Percentiles rank a stretch among this genome's conserved stretches.
Evolutionary conservation across 2,329 filamentous ascomycete genomes (phyloP).

Genomic region (Beauveria sp.): DNA sequence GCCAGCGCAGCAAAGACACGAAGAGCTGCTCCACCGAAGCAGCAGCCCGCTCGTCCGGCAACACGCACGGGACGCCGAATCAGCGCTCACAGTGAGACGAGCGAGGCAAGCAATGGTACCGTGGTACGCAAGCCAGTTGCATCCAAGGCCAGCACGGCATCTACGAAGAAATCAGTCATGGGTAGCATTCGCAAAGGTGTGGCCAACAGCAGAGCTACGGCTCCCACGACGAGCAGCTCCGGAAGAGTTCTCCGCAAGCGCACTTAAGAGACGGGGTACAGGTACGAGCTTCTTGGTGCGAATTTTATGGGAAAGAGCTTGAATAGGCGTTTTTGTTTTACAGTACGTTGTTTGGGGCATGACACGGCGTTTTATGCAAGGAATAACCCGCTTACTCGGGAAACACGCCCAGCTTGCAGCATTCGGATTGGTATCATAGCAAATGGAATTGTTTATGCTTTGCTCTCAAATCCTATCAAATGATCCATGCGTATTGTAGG

Average conservation of each 20-base stretch:
- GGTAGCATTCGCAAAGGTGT: conserved; percentile 46
- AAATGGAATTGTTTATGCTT: conserved; percentile 4
- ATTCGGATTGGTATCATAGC: conserved; percentile 4
- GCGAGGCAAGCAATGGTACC: conserved; percentile 56
- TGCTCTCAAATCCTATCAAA: neutral
- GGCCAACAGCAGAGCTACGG: conserved; percentile 32
- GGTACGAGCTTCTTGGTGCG: neutral
- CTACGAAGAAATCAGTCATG: conserved; percentile 45
- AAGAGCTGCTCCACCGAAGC: conserved; percentile 23
- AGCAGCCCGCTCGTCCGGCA: conserved; percentile 26
- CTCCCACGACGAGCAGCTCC: conserved; percentile 36
- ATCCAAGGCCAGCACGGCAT: conserved; percentile 27
- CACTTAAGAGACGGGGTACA: conserved; percentile 24
- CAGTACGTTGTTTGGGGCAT: neutral
- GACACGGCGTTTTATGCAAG: conserved; percentile 3
- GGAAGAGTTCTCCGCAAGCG: conserved; percentile 51
- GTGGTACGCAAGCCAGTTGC: conserved; percentile 49
- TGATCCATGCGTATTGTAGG: neutral
- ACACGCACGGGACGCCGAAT: conserved; percentile 44
- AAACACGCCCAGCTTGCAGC: conserved; percentile 3
- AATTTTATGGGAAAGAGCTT: conserved; percentile 8
- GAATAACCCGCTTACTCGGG: neutral
- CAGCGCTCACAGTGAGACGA: conserved; percentile 56
- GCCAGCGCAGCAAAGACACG: conserved; percentile 23
- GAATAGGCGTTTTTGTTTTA: conserved; percentile 8